phyloP scores from a whole-genome alignment of 2,329 filamentous ascomycete species.

The Claviceps capensis region DNA sequence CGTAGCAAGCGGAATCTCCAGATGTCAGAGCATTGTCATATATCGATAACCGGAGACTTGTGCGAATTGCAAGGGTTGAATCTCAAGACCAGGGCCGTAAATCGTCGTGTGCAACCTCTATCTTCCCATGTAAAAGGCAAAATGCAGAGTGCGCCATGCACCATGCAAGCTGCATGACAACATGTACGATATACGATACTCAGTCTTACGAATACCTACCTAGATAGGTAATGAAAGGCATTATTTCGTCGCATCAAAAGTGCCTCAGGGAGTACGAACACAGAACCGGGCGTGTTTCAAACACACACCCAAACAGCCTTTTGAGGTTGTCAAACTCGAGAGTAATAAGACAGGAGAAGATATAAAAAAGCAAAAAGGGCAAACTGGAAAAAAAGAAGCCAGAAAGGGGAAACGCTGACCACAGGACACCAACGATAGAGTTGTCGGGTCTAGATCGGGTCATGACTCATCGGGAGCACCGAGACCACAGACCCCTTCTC shows the following conservation, averaged over 20 bases:
- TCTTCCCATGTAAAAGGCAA: not conserved
- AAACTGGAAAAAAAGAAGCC: not conserved
- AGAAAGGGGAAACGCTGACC: not conserved
- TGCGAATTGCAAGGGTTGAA: no score
- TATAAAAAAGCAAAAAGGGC: not conserved
- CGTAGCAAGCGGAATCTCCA: not conserved
- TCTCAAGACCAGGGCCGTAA: no score
- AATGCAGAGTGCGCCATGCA: not conserved
- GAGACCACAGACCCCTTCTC: no score
- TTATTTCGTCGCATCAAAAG: no score
- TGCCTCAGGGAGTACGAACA: not conserved
- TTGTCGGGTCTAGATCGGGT: not conserved
- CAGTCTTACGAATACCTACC: no score
- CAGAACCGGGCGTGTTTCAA: not conserved
- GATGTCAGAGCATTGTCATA: no score
- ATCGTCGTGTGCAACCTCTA: no score
- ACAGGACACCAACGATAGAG: not conserved
- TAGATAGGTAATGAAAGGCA: no score
- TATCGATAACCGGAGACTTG: no score
- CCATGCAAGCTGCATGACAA: no score
- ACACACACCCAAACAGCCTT: not conserved
- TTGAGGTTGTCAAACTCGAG: not conserved
- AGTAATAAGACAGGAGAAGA: not conserved
- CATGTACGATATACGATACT: no score
- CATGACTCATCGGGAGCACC: not conserved